Evolutionary conservation across 2,329 filamentous ascomycete genomes (phyloP).

Genomic region (Dryadomyces sulphureus): DNA sequence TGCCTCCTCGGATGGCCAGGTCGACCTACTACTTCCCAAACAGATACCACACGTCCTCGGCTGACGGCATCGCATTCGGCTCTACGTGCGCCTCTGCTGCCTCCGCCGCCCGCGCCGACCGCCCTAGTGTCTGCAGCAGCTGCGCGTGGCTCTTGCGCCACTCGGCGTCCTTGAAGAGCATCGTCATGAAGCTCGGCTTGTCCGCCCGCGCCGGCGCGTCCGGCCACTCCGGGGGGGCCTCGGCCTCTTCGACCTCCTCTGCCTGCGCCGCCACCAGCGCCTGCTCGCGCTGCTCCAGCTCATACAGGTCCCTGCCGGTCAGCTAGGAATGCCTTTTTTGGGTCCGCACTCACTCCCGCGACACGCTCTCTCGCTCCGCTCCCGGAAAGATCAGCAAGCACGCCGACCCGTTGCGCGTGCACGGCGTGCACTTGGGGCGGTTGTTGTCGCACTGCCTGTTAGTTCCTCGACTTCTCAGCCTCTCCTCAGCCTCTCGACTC

Average conservation of each 20-base stretch:
- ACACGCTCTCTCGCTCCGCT: conserved; percentile 12
- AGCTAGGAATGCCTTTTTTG: neutral
- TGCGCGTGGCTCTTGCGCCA: conserved; percentile 2
- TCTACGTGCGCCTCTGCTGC: conserved; percentile 1
- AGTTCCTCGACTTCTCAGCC: no score
- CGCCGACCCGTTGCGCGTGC: conserved; percentile 12
- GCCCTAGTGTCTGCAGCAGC: neutral
- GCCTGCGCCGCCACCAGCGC: neutral
- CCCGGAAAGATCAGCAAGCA: conserved; percentile 16
- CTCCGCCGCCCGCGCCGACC: neutral
- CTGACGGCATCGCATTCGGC: conserved; percentile 1
- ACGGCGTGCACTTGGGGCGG: conserved; percentile 16
- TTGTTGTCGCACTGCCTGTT: conserved; percentile 17
- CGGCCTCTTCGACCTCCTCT: no score
- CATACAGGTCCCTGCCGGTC: conserved; percentile 11
- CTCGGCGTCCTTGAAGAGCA: neutral
- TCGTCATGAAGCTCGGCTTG: neutral
- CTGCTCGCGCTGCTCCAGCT: conserved; percentile 14
- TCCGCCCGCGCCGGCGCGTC: neutral
- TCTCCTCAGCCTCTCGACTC: neutral
- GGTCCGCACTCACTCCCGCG: conserved; percentile 6
- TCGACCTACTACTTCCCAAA: neutral
- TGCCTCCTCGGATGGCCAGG: no score
- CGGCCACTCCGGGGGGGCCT: neutral
- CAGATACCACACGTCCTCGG: neutral